Evolutionary conservation across 352 stramenopile genomes (phyloP), one percentile per base, ranked within the genome.

Genomic region (Phytophthora aleatoria): DNA sequence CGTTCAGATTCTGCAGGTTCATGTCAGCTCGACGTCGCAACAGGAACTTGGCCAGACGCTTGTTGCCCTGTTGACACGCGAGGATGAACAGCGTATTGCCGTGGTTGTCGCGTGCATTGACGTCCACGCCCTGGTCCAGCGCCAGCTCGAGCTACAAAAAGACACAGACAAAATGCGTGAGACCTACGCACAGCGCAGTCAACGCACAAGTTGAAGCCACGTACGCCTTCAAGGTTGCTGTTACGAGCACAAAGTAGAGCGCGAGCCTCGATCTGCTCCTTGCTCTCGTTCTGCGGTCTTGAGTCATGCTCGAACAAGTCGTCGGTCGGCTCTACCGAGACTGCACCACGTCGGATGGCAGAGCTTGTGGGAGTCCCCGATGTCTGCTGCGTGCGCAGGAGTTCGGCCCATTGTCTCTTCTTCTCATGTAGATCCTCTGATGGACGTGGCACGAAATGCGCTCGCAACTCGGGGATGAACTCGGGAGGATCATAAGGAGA

Each of bases 11-110:
- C 83, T 99, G 54, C 27, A 90, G 64, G 78, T 99, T 98, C 57
- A 99, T 93, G 56, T 98, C 80, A 20, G 94, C 95, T 28, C 85
- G 94, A 9, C 94, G 89, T 1, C 96, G 79, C 67, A 99, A 74
- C 20, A 99, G 73, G 53, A 98, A 96, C 82, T 99, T 99, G 55
- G 80, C 80, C 28, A 99, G 81, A 30, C 94, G 92, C 74, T 98
- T 99, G 79, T 95, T 96, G 44, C 95, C 96, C 77, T 98, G 86
- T 67, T 99, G 96, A 48, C 82, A 97, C 54, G 94, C 91, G 38
- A 99, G 85, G 30, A 99, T 90, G 52, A 98, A 95, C 3, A 99
- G 87, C 45, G 95, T 93, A 71, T 99, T 99, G 61, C 95, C 96
- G 61, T 98, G 87, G 49, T 97, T 87, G 80, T 99, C 96, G 33